A percentile compares a stretch with the other conserved stretches of the same genome.
Conservation (phyloP, 495 filamentous ascomycete genomes). For the Hyaloscypha variabilis region DNA sequence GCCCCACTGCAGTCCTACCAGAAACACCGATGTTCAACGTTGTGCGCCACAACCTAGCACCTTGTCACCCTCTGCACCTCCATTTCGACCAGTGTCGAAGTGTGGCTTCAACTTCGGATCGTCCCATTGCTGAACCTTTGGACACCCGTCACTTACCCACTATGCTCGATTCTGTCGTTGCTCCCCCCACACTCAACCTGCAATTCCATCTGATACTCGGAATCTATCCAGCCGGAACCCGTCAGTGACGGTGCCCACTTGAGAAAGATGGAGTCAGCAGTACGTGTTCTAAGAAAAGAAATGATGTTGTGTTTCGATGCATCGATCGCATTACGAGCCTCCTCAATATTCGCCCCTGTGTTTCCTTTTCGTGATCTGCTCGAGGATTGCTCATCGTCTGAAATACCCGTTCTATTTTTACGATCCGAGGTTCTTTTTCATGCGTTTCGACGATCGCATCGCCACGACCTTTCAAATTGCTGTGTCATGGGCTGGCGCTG, state of each 20-base stretch:
- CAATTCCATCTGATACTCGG: constrained; percentile 17
- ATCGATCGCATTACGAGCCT: constrained; percentile 23
- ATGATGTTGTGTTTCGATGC: constrained; percentile 8
- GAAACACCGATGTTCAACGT: constrained; percentile 18
- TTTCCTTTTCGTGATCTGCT: constrained; percentile 19
- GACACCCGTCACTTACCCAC: constrained; percentile 14
- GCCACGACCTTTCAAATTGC: constrained; percentile 6
- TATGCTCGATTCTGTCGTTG: neutral
- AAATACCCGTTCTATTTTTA: constrained; percentile 18
- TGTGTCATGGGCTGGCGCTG: constrained; percentile 14
- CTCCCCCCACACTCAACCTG: neutral
- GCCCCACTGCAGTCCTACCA: constrained; percentile 19
- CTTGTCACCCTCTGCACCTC: constrained; percentile 1
- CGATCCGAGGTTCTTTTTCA: constrained; percentile 12
- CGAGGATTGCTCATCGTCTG: constrained; percentile 11
- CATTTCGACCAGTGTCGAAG: constrained; percentile 8
- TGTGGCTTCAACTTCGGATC: constrained; percentile 2
- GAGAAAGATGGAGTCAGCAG: neutral
- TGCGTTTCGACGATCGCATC: constrained; percentile 28
- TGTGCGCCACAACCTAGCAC: constrained; percentile 24
- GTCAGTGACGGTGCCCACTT: neutral
- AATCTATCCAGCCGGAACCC: neutral
- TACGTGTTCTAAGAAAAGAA: constrained; percentile 11
- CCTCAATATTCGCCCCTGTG: constrained; percentile 19
- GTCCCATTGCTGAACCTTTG: constrained; percentile 11